Evolutionary conservation across 306 rosid species (phyloP), one percentile per base, ranked within the genome.

Genomic region (Lathyrus sativus): DNA sequence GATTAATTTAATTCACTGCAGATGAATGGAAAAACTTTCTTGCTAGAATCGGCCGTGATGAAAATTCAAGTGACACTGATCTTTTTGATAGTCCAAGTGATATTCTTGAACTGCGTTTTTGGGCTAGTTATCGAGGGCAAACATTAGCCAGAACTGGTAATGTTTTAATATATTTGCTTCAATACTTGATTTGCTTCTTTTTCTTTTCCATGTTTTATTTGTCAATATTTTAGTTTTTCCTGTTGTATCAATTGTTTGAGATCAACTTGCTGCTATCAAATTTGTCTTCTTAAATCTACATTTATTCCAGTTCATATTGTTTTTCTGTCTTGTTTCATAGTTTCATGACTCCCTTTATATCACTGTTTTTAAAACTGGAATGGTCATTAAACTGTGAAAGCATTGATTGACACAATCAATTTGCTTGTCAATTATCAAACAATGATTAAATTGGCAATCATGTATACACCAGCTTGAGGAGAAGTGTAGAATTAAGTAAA

Each of bases 101-200:
- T 72, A 86, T 85, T 63, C 91, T 93, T 76, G 97, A 91, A 76
- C 84, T 90, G 70, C 93, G 97, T 18, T 86, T 90, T 82, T 93
- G 98, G 98, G 98, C 96, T 42, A 90, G 97, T 31, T 93, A 90
- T 73, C 81, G 98, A n/a, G 98, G 87, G 54, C 98, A 93, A 81
- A 93, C 98, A 39, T 82, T 93, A 76, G 91, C 97, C 61, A 88
- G 98, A 85, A 93, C 98, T 51, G 98, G 98, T 93, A 82, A 63
- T 75, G 46, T 14, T 74, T 48, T 19, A 24, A 29, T 33, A 22
- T 9, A 59, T 65, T 63, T 46, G 56, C 49, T 24, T 15, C 38
- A 28, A 8, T 79, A 38, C 70, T 71, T 59, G 63, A 43, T 41
- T 61, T 24, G 33, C 45, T 35, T 35, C 15, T 31, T 22, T 55